Percentiles rank a stretch among this genome's conserved stretches.
Evolutionary conservation across 106 monocot species (phyloP).

Genomic region (Platanthera zijinensis): DNA sequence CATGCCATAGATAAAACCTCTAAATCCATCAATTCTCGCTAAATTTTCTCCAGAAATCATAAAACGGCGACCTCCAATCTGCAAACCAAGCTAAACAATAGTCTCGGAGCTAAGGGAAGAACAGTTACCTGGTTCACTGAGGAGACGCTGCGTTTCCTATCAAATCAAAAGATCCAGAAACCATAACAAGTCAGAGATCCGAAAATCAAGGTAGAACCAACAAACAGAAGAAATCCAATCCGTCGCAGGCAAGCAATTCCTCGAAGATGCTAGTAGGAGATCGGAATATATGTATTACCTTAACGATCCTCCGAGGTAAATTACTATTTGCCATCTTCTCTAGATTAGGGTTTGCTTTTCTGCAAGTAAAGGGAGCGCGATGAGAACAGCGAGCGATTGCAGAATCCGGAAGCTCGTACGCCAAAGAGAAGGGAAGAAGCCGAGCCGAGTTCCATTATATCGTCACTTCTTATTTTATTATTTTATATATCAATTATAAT

Average conservation of each 20-base stretch:
- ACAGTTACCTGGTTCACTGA: conserved; percentile 75
- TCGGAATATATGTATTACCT: conserved; percentile 29
- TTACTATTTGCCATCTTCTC: conserved; percentile 65
- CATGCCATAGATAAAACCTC: neutral
- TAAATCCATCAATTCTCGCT: neutral
- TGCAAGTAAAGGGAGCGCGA: neutral
- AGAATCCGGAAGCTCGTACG: too few relatives aligned
- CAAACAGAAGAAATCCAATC: neutral
- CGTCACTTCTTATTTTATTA: too few relatives aligned
- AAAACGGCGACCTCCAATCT: neutral
- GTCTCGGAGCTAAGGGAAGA: neutral
- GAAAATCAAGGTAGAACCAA: neutral
- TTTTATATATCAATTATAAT: too few relatives aligned
- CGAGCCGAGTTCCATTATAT: too few relatives aligned
- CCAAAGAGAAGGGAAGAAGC: too few relatives aligned
- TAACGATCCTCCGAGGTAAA: conserved; percentile 85
- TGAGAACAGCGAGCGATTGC: neutral
- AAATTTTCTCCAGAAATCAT: neutral
- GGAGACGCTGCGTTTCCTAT: conserved; percentile 89
- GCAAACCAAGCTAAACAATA: neutral
- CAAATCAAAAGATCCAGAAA: neutral
- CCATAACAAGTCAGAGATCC: neutral
- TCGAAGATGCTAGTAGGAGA: neutral
- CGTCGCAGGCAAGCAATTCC: neutral
- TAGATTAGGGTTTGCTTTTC: conserved; percentile 2